These are phyloP conservation scores for Jasminum sambac DNA, from an alignment of 257 asterid genomes.

Conservation along the genomic window DNA sequence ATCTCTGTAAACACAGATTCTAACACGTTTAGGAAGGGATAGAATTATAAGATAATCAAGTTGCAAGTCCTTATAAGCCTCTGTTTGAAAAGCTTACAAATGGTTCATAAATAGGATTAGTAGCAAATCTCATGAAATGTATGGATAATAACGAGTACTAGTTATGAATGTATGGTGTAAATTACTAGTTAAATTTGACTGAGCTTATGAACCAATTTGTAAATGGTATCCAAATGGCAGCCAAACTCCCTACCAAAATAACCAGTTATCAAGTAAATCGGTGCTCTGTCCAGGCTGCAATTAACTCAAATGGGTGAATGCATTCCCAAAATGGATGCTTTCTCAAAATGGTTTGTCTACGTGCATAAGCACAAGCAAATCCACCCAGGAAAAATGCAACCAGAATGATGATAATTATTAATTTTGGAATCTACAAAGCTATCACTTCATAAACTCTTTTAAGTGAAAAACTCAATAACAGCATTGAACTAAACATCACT, in stretches of 20 bases:
- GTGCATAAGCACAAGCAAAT: slow-evolving; percentile 5
- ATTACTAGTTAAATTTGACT: no score
- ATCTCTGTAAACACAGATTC: slow-evolving; percentile 57
- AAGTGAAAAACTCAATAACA: slow-evolving; percentile 3
- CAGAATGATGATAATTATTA: not conserved
- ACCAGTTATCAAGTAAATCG: slow-evolving; percentile 12
- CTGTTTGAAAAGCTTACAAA: no score
- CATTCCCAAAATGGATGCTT: slow-evolving; percentile 1
- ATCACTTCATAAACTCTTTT: not conserved
- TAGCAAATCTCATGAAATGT: no score
- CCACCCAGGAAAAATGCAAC: slow-evolving; percentile 18
- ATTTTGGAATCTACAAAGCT: not conserved
- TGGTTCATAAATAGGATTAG: no score
- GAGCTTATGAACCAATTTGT: no score
- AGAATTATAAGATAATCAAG: slow-evolving; percentile 2
- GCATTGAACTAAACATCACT: not conserved
- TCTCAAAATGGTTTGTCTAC: not conserved
- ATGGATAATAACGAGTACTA: no score
- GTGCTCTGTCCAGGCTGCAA: slow-evolving; percentile 6
- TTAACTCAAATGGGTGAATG: slow-evolving; percentile 1
- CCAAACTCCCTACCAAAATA: slow-evolving; percentile 18
- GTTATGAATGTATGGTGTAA: no score
- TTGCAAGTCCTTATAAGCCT: slow-evolving; percentile 4
- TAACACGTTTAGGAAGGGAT: slow-evolving; percentile 21
- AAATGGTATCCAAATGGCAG: not conserved